Conservation (phyloP, 2,329 filamentous ascomycete genomes). For the Alternaria brassicicola region DNA sequence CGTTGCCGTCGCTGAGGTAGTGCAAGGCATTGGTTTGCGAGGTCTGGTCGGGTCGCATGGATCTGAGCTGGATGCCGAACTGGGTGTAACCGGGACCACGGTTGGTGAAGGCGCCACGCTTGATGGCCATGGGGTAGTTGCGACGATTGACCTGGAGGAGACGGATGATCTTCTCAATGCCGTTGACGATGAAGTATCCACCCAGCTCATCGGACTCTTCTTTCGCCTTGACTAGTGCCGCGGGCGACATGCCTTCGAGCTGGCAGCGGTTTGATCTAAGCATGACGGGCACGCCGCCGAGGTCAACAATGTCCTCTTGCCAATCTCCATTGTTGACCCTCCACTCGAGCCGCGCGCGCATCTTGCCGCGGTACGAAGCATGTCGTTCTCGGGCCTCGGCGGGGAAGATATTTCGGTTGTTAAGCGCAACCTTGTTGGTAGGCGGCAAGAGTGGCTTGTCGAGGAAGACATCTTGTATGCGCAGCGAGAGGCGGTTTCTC, state of each 20-base stretch:
- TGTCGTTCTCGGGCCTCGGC: conserved; percentile 95
- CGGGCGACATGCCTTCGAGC: conserved; percentile 82
- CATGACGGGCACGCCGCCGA: conserved; percentile 81
- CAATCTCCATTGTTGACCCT: conserved; percentile 86
- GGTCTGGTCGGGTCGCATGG: conserved; percentile 94
- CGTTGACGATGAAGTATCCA: conserved; percentile 97
- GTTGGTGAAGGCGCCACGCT: conserved; percentile 85
- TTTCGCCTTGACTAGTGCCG: conserved; percentile 80
- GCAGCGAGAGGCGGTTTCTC: conserved; percentile 77
- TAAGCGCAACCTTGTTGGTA: conserved; percentile 79
- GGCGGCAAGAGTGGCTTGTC: conserved; percentile 81
- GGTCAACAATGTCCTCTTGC: conserved; percentile 79
- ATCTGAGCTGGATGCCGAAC: conserved; percentile 88
- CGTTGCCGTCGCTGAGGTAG: conserved; percentile 93
- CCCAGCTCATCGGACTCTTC: conserved; percentile 97
- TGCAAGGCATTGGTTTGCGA: conserved; percentile 97
- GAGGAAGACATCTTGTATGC: conserved; percentile 80
- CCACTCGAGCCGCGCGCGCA: conserved; percentile 84
- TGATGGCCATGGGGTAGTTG: conserved; percentile 95
- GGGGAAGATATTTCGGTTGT: conserved; percentile 84
- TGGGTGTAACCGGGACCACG: conserved; percentile 87
- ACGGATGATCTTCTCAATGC: conserved; percentile 14
- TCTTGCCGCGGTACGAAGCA: conserved; percentile 84
- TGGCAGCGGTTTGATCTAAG: conserved; percentile 84
- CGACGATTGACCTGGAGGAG: conserved; percentile 64